Evolutionary conservation across 306 rosid species (phyloP).

Genomic region (Luffa acutangula): DNA sequence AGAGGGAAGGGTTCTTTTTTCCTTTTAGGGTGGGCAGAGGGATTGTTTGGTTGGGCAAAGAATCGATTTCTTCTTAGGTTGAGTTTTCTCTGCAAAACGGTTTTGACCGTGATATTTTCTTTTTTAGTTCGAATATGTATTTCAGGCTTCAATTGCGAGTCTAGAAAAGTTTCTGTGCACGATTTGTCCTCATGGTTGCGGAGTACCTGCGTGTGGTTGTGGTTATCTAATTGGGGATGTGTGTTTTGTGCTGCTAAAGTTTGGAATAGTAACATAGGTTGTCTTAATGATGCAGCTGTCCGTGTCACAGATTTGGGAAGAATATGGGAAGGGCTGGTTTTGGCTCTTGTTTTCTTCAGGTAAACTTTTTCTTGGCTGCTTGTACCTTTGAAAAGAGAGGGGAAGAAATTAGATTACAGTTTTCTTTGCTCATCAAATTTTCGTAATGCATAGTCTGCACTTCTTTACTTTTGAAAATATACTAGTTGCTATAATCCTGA

Average conservation of each 20-base stretch:
- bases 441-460: neutral
- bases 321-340: conserved; percentile 93
- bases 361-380: conserved; percentile 9
- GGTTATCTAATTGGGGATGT: neutral
- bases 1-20: neutral
- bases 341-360: conserved; percentile 68
- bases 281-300: conserved; percentile 64
- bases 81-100: neutral
- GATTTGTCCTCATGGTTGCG: neutral
- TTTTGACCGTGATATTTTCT: neutral
- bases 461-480: neutral
- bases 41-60: neutral
- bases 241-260: neutral
- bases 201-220: neutral
- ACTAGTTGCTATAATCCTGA: conserved; percentile 8
- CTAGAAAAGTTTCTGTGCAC: neutral
- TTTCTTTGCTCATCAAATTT: neutral
- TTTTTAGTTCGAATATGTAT: neutral
- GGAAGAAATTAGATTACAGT: neutral
- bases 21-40: neutral
- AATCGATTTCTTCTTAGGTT: neutral
- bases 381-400: neutral
- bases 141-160: neutral
- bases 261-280: neutral
- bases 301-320: conserved; percentile 91